These are phyloP conservation scores for Mucor racemosus DNA, from an alignment of 371 early-diverging fungal species.

Conservation along the genomic window DNA sequence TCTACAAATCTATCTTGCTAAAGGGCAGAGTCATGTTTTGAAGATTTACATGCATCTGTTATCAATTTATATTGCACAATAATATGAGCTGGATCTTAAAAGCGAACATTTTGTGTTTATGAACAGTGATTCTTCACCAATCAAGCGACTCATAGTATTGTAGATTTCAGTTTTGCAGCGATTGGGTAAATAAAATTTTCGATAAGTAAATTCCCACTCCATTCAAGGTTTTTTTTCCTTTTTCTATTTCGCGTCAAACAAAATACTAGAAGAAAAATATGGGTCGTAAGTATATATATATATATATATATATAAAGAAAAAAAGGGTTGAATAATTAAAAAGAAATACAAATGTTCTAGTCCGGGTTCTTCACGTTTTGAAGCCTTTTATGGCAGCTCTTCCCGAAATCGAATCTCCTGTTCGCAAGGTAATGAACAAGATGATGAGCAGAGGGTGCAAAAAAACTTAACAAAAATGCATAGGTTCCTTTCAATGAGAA, in stretches of 20 bases:
- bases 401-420: constrained; percentile 97
- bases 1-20: too few species aligned
- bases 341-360: constrained; percentile 38
- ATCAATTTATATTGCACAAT: neutral
- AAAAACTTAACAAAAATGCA: neutral
- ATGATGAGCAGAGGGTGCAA: constrained; percentile 1
- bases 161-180: neutral
- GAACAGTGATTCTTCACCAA: constrained; percentile 1
- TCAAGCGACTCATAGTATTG: constrained; percentile 1
- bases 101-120: neutral
- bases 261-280: constrained; percentile 11
- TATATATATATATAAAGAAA: too few species aligned
- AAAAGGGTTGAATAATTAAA: neutral
- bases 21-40: too few species aligned
- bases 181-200: neutral
- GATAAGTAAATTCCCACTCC: neutral
- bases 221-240: constrained; percentile 14
- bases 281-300: constrained; percentile 26
- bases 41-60: neutral
- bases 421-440: constrained; percentile 82
- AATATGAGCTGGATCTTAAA: neutral
- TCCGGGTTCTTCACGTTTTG: constrained; percentile 95
- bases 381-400: constrained; percentile 98
- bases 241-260: constrained; percentile 19
- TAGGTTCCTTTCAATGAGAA: constrained; percentile 97